Base-by-base conservation (phyloP, 148 eudicot genomes). In the Silene conica region DNA sequence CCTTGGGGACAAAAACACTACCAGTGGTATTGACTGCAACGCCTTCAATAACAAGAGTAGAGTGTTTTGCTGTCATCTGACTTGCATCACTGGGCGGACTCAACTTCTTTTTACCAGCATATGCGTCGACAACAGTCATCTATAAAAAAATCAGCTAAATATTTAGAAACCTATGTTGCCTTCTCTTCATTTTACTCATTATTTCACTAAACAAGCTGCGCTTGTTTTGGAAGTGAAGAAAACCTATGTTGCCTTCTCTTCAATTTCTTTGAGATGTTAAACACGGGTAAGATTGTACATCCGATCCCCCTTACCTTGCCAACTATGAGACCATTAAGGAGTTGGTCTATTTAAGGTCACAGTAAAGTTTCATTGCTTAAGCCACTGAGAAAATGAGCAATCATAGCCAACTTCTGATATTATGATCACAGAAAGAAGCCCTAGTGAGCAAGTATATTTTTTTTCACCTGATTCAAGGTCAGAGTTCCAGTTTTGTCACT, bases 401-500 rank as follows among this genome's bases (percentile, higher is more conserved):
- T n/a, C n/a, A n/a, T n/a, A n/a, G n/a, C n/a, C n/a, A n/a, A n/a
- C n/a, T n/a, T n/a, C n/a, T n/a, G n/a, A n/a, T n/a, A n/a, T n/a
- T 14, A 43, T n/a, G 64, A 54, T 69, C 48, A 46, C 5, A 23
- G 56, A 74, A 14, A 28, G 52, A 76, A 45, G n/a, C 67, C 63
- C 20, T 66, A 8, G 63, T 28, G 38, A 54, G 61, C 14, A 46
- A 76, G 43, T 16, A 45, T 6, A 60, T 52, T 63, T 5, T 58
- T n/a, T 48, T 56, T 64, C 73, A 93, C 98, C 92, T 93, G 89
- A 81, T 91, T 93, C 77, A 93, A 74, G 71, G 98, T 93, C 78
- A 93, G 84, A 38, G 98, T 93, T 82, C 98, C 98, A 74, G 98
- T 93, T 86, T 93, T 93, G 57, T 93, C 98, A 63, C 98, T 93